These are phyloP conservation scores for Penicillium sp. DNA, from an alignment of 2,329 filamentous ascomycete genomes.

Conservation along the genomic window DNA sequence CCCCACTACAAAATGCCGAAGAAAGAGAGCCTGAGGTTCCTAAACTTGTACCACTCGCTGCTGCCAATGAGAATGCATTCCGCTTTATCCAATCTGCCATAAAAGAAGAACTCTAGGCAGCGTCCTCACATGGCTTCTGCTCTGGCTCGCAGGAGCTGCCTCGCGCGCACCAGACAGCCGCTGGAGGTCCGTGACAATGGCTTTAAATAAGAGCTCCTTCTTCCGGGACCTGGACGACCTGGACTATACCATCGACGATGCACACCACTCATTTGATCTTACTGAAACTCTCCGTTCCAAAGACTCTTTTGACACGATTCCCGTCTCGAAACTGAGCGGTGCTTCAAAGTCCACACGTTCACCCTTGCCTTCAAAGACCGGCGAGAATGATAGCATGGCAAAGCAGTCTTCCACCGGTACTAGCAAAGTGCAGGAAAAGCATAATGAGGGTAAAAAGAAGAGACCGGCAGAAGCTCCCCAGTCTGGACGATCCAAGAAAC, in stretches of 20 bases:
- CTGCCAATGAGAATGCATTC: background rate
- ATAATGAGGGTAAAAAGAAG: background rate
- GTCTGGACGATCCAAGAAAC: slow-evolving; percentile 13
- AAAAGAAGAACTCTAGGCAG: slow-evolving; percentile 5
- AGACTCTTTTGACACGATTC: background rate
- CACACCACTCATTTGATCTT: slow-evolving; percentile 15
- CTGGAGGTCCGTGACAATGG: background rate
- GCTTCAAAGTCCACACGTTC: background rate
- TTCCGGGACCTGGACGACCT: slow-evolving; percentile 34
- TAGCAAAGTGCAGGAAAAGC: background rate
- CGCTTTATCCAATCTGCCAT: background rate
- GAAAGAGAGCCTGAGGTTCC: background rate
- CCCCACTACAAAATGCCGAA: slow-evolving; percentile 1
- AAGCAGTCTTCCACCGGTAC: background rate
- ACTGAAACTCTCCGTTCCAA: background rate
- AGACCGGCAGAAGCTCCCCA: background rate
- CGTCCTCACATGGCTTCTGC: slow-evolving; percentile 8
- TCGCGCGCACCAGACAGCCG: background rate
- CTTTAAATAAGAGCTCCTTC: slow-evolving; percentile 21
- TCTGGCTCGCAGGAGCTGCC: background rate
- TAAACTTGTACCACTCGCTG: background rate
- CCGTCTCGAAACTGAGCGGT: background rate
- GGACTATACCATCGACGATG: slow-evolving; percentile 25
- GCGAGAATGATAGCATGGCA: background rate
- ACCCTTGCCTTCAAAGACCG: background rate